Percentiles rank a stretch among this genome's conserved stretches.
Evolutionary conservation across 305 asterid genomes (phyloP).

Genomic region (Fraxinus ornus): DNA sequence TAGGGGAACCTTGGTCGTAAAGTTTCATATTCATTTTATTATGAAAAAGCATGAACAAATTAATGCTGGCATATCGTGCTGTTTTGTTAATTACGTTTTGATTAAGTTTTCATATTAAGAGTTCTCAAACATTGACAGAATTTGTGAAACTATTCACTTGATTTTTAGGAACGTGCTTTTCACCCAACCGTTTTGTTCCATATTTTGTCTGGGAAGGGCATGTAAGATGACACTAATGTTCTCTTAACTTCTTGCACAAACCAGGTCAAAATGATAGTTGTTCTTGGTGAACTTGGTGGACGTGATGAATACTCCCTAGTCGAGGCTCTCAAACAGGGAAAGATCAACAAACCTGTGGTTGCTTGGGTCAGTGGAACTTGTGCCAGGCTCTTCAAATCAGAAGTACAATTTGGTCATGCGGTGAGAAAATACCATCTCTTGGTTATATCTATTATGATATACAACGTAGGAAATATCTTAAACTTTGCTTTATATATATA

Average conservation of each 20-base stretch:
- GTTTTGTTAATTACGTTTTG: neutral
- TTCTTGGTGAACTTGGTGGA: conserved; percentile 89
- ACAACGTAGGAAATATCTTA: neutral
- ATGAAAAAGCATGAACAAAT: neutral
- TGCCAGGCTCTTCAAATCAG: conserved; percentile 83
- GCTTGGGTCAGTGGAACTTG: conserved; percentile 98
- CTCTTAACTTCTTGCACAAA: conserved; percentile 1
- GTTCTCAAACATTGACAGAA: neutral
- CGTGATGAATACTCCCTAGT: conserved; percentile 83
- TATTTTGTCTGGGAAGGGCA: neutral
- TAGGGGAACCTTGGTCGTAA: neutral
- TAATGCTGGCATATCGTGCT: neutral
- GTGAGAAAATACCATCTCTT: conserved; percentile 37
- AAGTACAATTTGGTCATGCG: conserved; percentile 89
- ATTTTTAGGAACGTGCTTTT: neutral
- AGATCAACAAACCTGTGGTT: conserved; percentile 79
- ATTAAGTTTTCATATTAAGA: neutral
- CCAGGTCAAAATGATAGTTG: conserved; percentile 76
- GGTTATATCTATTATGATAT: conserved; percentile 2
- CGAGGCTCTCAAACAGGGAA: conserved; percentile 86
- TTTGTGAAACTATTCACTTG: neutral
- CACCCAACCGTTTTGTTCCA: neutral
- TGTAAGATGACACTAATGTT: neutral
- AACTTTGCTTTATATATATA: conserved; percentile 5
- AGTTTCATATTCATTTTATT: neutral